These are phyloP conservation scores for Salvia miltiorrhiza DNA, from an alignment of 257 asterid genomes.

Conservation along the genomic window DNA sequence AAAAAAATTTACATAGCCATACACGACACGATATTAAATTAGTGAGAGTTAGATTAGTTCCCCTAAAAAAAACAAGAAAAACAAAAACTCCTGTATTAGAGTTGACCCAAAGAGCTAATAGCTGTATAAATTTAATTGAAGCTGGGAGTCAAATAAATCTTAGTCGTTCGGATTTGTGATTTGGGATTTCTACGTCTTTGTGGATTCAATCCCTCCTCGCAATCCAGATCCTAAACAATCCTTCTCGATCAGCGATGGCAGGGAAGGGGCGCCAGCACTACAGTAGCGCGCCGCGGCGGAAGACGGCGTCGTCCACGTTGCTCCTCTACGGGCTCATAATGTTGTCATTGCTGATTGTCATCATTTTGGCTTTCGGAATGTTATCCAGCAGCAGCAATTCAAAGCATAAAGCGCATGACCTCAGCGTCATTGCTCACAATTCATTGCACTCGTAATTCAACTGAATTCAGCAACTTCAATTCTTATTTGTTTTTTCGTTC, in stretches of 20 bases:
- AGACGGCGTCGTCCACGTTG: conserved; percentile 44
- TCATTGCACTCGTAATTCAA: conserved; percentile 44
- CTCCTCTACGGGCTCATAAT: conserved; percentile 44
- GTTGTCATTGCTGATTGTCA: conserved; percentile 47
- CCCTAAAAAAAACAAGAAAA: too few species aligned
- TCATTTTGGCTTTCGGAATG: conserved; percentile 53
- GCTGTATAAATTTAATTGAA: neutral
- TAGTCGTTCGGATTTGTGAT: conserved; percentile 5
- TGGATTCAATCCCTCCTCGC: conserved; percentile 9
- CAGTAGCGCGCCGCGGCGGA: conserved; percentile 50
- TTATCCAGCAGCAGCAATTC: conserved; percentile 44
- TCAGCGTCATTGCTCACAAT: conserved; percentile 59
- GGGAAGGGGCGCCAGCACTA: conserved; percentile 61
- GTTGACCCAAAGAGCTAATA: conserved; percentile 21
- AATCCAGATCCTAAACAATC: conserved; percentile 14
- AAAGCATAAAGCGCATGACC: conserved; percentile 60
- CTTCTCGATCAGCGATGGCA: conserved; percentile 45
- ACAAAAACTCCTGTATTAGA: too few species aligned
- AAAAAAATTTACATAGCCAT: too few species aligned
- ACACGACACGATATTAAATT: too few species aligned
- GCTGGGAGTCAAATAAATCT: conserved; percentile 18
- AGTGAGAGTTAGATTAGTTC: too few species aligned
- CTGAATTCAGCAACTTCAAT: conserved; percentile 8
- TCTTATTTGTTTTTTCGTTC: neutral
- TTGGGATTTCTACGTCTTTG: conserved; percentile 15